Percentiles rank a stretch among this genome's conserved stretches.
Evolutionary conservation across 2,329 filamentous ascomycete genomes (phyloP).

Genomic region (Talaromyces atroroseus): DNA sequence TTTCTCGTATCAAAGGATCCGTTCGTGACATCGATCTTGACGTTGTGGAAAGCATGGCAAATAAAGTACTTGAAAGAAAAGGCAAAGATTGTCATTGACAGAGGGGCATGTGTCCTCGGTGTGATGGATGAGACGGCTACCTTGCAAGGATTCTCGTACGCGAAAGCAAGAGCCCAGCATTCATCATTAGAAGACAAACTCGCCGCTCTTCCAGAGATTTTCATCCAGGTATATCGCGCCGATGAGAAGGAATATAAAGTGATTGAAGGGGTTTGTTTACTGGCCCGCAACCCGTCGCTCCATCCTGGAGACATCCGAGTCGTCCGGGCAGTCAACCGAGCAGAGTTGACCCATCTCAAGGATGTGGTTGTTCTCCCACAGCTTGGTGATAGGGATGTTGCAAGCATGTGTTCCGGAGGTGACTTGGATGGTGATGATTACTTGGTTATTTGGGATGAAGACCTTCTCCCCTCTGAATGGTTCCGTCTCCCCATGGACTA

Average conservation of each 20-base stretch:
- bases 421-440: slow-evolving; percentile 96
- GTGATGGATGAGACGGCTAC: slow-evolving; percentile 79
- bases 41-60: slow-evolving; percentile 83
- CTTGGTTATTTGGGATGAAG: slow-evolving; percentile 82
- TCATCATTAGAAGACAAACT: slow-evolving; percentile 40
- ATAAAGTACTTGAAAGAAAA: slow-evolving; percentile 91
- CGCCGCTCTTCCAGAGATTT: slow-evolving; percentile 71
- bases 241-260: slow-evolving; percentile 55
- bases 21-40: slow-evolving; percentile 72
- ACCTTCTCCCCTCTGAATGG: slow-evolving; percentile 64
- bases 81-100: slow-evolving; percentile 71
- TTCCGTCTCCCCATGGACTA: slow-evolving; percentile 77
- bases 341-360: slow-evolving; percentile 66
- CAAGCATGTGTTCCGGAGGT: slow-evolving; percentile 93
- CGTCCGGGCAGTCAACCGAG: slow-evolving; percentile 73
- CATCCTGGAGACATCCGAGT: slow-evolving; percentile 89
- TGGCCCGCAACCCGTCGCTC: slow-evolving; percentile 88
- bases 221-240: slow-evolving; percentile 68
- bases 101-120: slow-evolving; percentile 83
- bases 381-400: slow-evolving; percentile 73
- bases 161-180: slow-evolving; percentile 31
- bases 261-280: slow-evolving; percentile 70
- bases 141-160: slow-evolving; percentile 64
- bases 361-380: slow-evolving; percentile 86
- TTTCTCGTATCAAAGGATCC: slow-evolving; percentile 74